Evolutionary conservation across 768 basidiomycete genomes (phyloP).

Genomic region (Melanogaster broomeanus): DNA sequence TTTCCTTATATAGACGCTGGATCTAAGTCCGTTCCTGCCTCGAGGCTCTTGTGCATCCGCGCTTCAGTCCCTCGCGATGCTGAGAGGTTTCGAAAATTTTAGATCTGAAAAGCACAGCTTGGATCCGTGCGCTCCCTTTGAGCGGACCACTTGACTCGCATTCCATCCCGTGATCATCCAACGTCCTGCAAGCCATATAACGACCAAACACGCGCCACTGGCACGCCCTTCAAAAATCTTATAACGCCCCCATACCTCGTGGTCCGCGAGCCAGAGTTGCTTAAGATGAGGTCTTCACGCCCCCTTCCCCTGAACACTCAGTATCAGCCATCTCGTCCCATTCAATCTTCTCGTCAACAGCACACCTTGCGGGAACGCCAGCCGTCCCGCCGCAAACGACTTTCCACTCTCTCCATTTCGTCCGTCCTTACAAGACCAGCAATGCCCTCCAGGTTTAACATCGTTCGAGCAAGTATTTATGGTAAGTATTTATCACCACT

Average conservation of each 20-base stretch:
- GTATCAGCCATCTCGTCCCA: conserved; percentile 21
- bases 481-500: conserved; percentile 40
- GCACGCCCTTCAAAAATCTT: conserved; percentile 31
- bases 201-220: conserved; percentile 22
- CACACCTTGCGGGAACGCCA: conserved; percentile 25
- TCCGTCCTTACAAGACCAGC: conserved; percentile 36
- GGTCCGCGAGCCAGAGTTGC: conserved; percentile 18
- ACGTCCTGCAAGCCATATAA: conserved; percentile 9
- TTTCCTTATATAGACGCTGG: conserved; percentile 6
- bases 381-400: conserved; percentile 36
- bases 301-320: conserved; percentile 25
- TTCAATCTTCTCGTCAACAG: conserved; percentile 20
- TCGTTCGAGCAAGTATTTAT: conserved; percentile 67
- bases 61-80: conserved; percentile 6
- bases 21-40: conserved; percentile 20
- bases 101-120: conserved; percentile 20
- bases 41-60: conserved; percentile 17
- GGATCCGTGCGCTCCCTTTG: conserved; percentile 22
- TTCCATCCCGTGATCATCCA: conserved; percentile 28
- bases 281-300: conserved; percentile 32
- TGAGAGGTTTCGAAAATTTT: conserved; percentile 18
- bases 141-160: conserved; percentile 20
- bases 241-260: conserved; percentile 31
- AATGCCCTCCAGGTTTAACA: conserved; percentile 76
- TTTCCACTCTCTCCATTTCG: conserved; percentile 28